phyloP scores from a whole-genome alignment of 345 rosid species.

The Schrenkiella parvula region DNA sequence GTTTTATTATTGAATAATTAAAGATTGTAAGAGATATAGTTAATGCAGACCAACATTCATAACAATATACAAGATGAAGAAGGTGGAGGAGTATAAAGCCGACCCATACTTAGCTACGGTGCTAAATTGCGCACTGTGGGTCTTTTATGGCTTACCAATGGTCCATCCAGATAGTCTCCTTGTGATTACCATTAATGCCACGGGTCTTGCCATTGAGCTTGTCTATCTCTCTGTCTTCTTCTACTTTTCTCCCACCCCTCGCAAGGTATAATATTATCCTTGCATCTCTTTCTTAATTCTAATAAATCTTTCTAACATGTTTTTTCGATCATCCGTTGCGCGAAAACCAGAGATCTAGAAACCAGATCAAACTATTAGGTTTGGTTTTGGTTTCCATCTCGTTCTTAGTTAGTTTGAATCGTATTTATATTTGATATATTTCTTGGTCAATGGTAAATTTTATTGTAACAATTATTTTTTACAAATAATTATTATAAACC shows the following conservation, averaged over 20 bases:
- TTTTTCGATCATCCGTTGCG: neutral
- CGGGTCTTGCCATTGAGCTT: slow-evolving; percentile 40
- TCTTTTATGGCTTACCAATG: slow-evolving; percentile 51
- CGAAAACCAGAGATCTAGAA: neutral
- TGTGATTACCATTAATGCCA: slow-evolving; percentile 43
- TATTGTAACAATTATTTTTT: neutral
- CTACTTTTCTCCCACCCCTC: slow-evolving; percentile 30
- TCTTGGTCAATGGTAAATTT: neutral
- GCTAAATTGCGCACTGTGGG: slow-evolving; percentile 49
- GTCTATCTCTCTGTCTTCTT: slow-evolving; percentile 40
- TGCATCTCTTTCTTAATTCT: neutral
- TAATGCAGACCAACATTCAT: slow-evolving; percentile 41
- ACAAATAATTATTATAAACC: neutral
- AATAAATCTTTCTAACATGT: neutral
- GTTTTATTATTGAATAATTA: neutral
- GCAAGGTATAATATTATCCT: slow-evolving; percentile 28
- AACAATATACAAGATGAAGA: slow-evolving; percentile 37
- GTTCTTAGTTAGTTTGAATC: neutral
- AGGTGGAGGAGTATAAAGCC: slow-evolving; percentile 52
- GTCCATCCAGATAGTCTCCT: slow-evolving; percentile 48
- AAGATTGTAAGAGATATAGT: neutral
- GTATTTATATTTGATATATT: neutral
- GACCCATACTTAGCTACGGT: slow-evolving; percentile 54
- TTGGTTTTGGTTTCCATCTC: neutral
- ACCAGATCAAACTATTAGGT: neutral